These are phyloP conservation scores for Phoma sp. DNA, from an alignment of 2,329 filamentous ascomycete genomes.

Conservation along the genomic window DNA sequence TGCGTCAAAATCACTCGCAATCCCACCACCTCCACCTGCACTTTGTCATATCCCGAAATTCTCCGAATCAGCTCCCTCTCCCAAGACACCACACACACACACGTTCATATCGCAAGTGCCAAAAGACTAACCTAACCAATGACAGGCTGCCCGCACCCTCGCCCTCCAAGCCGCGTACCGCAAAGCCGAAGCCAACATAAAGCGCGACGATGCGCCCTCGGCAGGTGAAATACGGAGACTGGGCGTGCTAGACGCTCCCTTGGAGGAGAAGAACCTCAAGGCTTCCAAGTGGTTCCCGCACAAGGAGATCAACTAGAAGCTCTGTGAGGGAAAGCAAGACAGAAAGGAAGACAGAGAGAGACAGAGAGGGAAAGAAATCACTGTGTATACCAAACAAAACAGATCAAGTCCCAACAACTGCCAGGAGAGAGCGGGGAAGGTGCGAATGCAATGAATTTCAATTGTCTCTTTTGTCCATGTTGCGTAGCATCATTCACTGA, in stretches of 20 bases:
- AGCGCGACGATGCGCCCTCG: constrained; percentile 80
- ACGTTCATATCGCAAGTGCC: too few relatives aligned
- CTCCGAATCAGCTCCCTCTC: too few relatives aligned
- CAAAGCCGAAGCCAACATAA: constrained; percentile 74
- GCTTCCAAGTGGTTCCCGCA: constrained; percentile 52
- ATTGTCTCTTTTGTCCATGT: neutral
- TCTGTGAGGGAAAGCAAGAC: neutral
- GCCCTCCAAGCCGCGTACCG: constrained; percentile 85
- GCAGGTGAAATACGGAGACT: constrained; percentile 87
- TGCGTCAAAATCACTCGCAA: constrained; percentile 53
- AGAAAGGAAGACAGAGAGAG: neutral
- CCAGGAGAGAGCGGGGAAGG: neutral
- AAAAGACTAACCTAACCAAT: too few relatives aligned
- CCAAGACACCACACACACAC: neutral
- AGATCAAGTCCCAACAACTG: neutral
- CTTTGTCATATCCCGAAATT: too few relatives aligned
- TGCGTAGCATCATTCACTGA: neutral
- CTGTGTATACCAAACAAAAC: constrained; percentile 12
- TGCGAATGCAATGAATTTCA: constrained; percentile 13
- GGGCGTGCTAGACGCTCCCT: constrained; percentile 77
- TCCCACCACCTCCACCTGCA: too few relatives aligned
- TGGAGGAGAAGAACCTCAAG: constrained; percentile 70
- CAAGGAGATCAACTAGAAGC: constrained; percentile 46
- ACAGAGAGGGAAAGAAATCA: neutral
- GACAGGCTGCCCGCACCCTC: constrained; percentile 76